Evolutionary conservation across 192 early-diverging fungal genomes (phyloP).

Genomic region (Dissophora globulifera): DNA sequence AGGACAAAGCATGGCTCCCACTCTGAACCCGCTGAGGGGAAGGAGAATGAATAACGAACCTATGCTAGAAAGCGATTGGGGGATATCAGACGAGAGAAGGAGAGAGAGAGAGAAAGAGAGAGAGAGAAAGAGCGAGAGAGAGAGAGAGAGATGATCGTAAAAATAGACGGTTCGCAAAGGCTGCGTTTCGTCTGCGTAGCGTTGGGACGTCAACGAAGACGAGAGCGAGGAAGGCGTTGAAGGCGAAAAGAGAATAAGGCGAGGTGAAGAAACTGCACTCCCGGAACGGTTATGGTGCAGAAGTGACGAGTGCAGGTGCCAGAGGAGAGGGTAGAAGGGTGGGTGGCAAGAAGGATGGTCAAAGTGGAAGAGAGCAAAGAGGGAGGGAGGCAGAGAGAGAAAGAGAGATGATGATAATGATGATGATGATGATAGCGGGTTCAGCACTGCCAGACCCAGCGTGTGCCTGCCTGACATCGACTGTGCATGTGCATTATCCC

Average conservation of each 20-base stretch:
- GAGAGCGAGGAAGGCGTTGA: background rate
- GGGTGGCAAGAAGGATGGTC: background rate
- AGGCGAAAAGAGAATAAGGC: no score
- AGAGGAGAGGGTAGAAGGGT: background rate
- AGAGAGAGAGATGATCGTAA: no score
- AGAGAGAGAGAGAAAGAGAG: background rate
- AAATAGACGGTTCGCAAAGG: no score
- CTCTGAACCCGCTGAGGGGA: no score
- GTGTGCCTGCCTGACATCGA: conserved; percentile 3
- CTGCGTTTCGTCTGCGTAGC: no score
- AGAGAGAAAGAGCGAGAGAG: conserved; percentile 1
- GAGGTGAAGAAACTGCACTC: background rate
- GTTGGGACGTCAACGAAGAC: no score
- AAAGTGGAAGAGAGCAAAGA: background rate
- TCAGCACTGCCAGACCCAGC: no score
- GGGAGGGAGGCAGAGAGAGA: background rate
- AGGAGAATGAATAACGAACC: background rate
- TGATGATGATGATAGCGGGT: no score
- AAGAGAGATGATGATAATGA: background rate
- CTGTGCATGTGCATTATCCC: conserved; percentile 11
- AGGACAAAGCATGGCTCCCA: no score
- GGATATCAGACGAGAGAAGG: background rate
- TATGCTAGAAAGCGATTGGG: background rate
- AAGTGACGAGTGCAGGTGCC: background rate
- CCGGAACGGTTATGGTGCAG: background rate